phyloP scores from a whole-genome alignment of 78 protist species.

The Pigoraptor vietnamica region DNA sequence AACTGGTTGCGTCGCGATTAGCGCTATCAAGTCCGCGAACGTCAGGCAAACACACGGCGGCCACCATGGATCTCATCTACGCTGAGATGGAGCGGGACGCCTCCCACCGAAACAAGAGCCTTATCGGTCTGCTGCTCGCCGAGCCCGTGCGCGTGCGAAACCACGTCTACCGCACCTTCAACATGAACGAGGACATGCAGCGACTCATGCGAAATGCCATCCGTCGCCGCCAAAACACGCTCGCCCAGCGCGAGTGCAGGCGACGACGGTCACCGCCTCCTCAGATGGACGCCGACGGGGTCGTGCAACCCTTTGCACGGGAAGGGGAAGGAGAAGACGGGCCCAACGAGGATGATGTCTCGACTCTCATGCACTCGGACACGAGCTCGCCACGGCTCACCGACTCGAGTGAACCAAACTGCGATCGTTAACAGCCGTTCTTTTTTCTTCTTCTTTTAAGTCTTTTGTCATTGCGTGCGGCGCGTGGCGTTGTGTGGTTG shows the following conservation, averaged over 20 bases:
- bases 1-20: background rate
- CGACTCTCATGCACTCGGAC: too few relatives aligned
- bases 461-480: too few relatives aligned
- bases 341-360: too few relatives aligned
- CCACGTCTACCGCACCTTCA: background rate
- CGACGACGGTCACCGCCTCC: background rate
- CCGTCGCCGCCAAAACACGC: background rate
- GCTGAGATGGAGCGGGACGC: background rate
- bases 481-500: too few relatives aligned
- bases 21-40: background rate
- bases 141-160: background rate
- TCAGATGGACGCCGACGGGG: background rate
- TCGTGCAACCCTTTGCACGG: too few relatives aligned
- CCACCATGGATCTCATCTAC: background rate
- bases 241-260: background rate
- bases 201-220: background rate
- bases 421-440: too few relatives aligned
- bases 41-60: background rate
- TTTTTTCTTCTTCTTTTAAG: too few relatives aligned
- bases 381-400: too few relatives aligned
- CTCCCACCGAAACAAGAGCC: background rate
- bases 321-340: too few relatives aligned
- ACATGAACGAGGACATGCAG: background rate
- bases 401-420: too few relatives aligned
- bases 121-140: background rate